These are phyloP conservation scores for Dictyostelium intermedium DNA, from an alignment of 78 protist species.

Conservation along the genomic window DNA sequence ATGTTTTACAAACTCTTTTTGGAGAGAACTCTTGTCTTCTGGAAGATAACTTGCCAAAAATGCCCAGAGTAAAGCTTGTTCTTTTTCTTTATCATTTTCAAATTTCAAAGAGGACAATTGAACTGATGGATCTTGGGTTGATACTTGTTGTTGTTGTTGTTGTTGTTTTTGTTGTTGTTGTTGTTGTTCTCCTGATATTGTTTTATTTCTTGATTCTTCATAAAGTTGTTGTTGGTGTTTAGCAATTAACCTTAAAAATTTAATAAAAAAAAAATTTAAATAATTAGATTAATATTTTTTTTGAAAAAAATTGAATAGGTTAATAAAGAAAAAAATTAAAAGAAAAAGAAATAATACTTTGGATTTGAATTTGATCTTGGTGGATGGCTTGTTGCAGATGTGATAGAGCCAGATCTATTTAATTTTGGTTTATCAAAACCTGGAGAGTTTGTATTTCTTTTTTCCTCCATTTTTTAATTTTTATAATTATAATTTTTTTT, in stretches of 20 bases:
- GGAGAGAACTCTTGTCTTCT: slow-evolving; percentile 48
- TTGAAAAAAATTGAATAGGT: background rate
- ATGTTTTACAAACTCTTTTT: slow-evolving; percentile 77
- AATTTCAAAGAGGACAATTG: background rate
- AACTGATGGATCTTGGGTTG: background rate
- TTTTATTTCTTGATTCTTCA: background rate
- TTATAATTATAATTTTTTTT: background rate
- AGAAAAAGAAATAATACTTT: background rate
- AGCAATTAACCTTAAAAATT: background rate
- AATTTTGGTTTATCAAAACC: background rate
- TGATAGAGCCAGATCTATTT: slow-evolving; percentile 13
- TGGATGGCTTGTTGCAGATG: background rate
- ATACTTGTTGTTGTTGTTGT: background rate
- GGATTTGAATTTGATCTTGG: background rate
- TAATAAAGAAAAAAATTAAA: background rate
- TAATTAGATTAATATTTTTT: background rate
- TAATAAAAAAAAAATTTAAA: background rate
- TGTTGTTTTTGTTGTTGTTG: background rate
- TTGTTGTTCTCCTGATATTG: background rate
- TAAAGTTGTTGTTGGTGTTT: background rate
- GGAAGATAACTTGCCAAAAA: slow-evolving; percentile 65
- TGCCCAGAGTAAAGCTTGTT: slow-evolving; percentile 68
- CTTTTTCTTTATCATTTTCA: slow-evolving; percentile 49
- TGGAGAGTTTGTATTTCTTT: background rate
- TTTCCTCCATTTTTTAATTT: slow-evolving; percentile 7